A percentile compares a stretch with the other conserved stretches of the same genome.
Conservation (phyloP, 345 rosid species). For the Arabidopsis thaliana region TAIR10.1 NC_003076.8:24670001-24670500, state of each 20-base stretch:
- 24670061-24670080: constrained; percentile 89
- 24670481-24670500: constrained; percentile 29
- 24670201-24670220: constrained; percentile 78
- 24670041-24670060: constrained; percentile 91
- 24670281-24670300: constrained; percentile 62
- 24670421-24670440: constrained; percentile 51
- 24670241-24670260: constrained; percentile 68
- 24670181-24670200: constrained; percentile 83
- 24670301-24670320: constrained; percentile 91
- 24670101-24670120: constrained; percentile 88
- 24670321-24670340: constrained; percentile 78
- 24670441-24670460: constrained; percentile 22
- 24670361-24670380: constrained; percentile 87
- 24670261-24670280: constrained; percentile 52
- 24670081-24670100: constrained; percentile 79
- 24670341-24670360: constrained; percentile 89
- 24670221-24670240: constrained; percentile 64
- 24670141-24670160: constrained; percentile 80
- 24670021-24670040: constrained; percentile 79
- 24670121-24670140: constrained; percentile 87
- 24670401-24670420: constrained; percentile 48
- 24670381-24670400: constrained; percentile 75
- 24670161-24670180: constrained; percentile 61
- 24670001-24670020: constrained; percentile 76
- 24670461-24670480: constrained; percentile 31